A percentile compares a stretch with the other conserved stretches of the same genome.
Conservation (phyloP, 2,329 filamentous ascomycete species). For the Fusarium equiseti region DNA sequence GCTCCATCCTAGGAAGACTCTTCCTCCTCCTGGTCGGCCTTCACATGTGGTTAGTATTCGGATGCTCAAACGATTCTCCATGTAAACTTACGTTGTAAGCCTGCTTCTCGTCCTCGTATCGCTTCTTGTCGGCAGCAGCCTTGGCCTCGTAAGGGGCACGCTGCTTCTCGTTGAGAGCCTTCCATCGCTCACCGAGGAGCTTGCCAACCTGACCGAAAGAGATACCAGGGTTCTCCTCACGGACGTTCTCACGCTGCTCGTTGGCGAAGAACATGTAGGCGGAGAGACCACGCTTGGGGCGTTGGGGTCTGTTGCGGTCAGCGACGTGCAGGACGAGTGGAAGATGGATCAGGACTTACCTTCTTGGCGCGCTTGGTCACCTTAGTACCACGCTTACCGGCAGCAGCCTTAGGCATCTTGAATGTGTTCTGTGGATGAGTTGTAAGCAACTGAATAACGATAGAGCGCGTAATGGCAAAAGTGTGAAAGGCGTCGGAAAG, state of each 20-base stretch:
- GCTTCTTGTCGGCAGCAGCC: constrained; percentile 97
- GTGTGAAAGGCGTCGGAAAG: neutral
- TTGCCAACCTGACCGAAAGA: constrained; percentile 99
- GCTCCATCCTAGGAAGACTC: constrained; percentile 59
- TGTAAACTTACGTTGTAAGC: constrained; percentile 80
- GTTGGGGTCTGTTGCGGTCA: constrained; percentile 79
- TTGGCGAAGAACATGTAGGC: constrained; percentile 99
- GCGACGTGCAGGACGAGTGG: neutral
- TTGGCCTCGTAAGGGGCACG: constrained; percentile 95
- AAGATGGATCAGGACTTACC: constrained; percentile 57
- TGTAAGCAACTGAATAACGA: constrained; percentile 38
- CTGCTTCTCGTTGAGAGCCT: constrained; percentile 93
- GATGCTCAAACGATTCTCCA: constrained; percentile 9
- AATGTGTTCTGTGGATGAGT: constrained; percentile 48
- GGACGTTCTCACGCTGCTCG: constrained; percentile 97
- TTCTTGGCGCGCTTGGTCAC: constrained; percentile 69
- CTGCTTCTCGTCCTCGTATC: constrained; percentile 98
- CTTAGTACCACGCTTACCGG: constrained; percentile 64
- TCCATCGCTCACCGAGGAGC: constrained; percentile 98
- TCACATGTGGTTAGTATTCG: constrained; percentile 48
- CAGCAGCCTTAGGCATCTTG: constrained; percentile 71
- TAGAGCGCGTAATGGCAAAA: neutral
- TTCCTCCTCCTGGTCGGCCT: constrained; percentile 72
- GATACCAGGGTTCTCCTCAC: constrained; percentile 98
- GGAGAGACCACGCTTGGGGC: constrained; percentile 98